A percentile compares a stretch with the other conserved stretches of the same genome.
Evolutionary conservation across 306 rosid genomes (phyloP).

Genomic region (Acacia crassicarpa): DNA sequence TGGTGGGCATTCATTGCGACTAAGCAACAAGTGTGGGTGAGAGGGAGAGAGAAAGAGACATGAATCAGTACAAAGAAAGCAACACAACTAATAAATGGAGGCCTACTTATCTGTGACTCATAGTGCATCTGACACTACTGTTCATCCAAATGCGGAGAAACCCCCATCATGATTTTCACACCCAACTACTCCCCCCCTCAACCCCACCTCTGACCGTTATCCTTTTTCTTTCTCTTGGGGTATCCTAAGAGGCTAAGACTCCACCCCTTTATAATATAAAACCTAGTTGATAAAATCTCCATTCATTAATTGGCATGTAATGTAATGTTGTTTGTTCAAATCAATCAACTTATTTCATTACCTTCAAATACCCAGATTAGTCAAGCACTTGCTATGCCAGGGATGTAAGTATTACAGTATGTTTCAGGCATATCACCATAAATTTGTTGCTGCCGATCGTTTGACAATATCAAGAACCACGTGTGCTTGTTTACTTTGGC

Average conservation of each 20-base stretch:
- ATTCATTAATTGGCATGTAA: no score
- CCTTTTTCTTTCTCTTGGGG: constrained; percentile 21
- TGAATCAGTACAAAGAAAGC: constrained; percentile 33
- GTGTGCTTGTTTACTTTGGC: not conserved
- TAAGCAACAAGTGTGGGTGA: no score
- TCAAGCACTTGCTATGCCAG: no score
- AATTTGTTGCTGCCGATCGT: not conserved
- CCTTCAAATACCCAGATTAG: no score
- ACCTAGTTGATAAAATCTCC: no score
- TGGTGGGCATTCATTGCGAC: constrained; percentile 25
- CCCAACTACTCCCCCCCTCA: not conserved
- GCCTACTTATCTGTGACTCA: constrained; percentile 9
- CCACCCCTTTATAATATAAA: no score
- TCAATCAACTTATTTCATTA: no score
- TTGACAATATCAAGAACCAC: not conserved
- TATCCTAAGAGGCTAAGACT: constrained; percentile 24
- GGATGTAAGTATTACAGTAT: no score
- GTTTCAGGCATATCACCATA: no score
- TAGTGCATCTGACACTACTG: constrained; percentile 44
- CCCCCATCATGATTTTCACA: constrained; percentile 22
- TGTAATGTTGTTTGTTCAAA: no score
- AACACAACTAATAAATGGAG: constrained; percentile 12
- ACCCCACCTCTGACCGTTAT: constrained; percentile 34
- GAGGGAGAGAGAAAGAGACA: constrained; percentile 15
- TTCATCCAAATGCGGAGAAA: constrained; percentile 31